These are phyloP conservation scores for Dovyalis caffra DNA, from an alignment of 345 rosid genomes.

Conservation along the genomic window DNA sequence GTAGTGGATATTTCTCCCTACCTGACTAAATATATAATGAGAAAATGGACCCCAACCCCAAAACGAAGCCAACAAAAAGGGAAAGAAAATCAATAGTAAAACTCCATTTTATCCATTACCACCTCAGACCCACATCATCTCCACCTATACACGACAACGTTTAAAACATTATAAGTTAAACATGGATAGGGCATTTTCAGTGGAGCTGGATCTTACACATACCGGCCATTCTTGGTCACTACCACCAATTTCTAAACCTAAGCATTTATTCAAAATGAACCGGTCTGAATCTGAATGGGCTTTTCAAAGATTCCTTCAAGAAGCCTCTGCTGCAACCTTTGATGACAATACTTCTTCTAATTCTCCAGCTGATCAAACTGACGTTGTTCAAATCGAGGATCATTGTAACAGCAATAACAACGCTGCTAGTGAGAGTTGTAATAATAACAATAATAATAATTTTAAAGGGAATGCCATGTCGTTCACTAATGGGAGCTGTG, in stretches of 20 bases:
- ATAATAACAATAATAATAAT: no score
- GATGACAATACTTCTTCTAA: slow-evolving; percentile 4
- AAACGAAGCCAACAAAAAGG: neutral
- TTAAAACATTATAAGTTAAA: neutral
- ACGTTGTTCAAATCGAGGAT: slow-evolving; percentile 8
- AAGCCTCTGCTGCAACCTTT: slow-evolving; percentile 12
- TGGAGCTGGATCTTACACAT: slow-evolving; percentile 10
- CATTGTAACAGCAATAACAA: neutral
- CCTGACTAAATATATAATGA: neutral
- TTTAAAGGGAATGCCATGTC: neutral
- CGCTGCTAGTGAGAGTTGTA: neutral
- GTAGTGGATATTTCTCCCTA: neutral
- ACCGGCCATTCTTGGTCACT: slow-evolving; percentile 19
- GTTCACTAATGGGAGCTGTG: neutral
- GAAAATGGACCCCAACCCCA: neutral
- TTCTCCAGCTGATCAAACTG: slow-evolving; percentile 9
- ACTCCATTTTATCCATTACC: slow-evolving; percentile 21
- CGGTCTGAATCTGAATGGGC: slow-evolving; percentile 34
- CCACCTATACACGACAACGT: neutral
- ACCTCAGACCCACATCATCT: slow-evolving; percentile 28
- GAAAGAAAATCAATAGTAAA: neutral
- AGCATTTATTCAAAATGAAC: slow-evolving; percentile 16
- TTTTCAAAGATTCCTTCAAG: slow-evolving; percentile 23
- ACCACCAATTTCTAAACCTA: neutral
- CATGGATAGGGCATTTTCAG: slow-evolving; percentile 26